These are phyloP conservation scores for Pharnaceum exiguum DNA, from an alignment of 148 eudicot species.

Conservation along the genomic window DNA sequence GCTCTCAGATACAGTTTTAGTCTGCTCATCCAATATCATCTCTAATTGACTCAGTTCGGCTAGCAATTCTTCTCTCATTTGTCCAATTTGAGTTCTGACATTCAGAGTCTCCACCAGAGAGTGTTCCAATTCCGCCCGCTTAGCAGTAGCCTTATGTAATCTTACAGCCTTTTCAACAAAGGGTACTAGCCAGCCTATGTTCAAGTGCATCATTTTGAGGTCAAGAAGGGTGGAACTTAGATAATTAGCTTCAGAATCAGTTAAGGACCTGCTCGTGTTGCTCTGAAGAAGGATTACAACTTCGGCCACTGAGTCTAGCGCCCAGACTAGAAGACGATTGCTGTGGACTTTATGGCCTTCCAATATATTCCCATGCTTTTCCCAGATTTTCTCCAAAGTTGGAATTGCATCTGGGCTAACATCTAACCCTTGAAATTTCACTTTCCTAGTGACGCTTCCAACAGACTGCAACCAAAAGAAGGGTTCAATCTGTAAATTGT, in stretches of 20 bases:
- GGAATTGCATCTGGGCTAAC: background rate
- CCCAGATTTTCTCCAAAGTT: constrained; percentile 1
- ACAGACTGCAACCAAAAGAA: too few species aligned
- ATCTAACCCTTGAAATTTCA: constrained; percentile 1
- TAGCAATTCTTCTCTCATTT: background rate
- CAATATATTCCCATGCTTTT: background rate
- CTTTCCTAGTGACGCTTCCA: too few species aligned
- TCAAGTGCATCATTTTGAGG: background rate
- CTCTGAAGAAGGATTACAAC: background rate
- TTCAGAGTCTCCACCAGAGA: too few species aligned
- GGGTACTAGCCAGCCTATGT: constrained; percentile 4
- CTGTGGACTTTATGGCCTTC: background rate
- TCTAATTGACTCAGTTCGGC: background rate
- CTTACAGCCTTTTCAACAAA: background rate
- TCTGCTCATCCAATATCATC: background rate
- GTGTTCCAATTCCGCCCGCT: too few species aligned
- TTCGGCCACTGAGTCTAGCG: constrained; percentile 2
- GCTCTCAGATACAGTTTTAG: constrained; percentile 3
- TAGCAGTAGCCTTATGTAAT: too few species aligned
- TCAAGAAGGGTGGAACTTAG: background rate
- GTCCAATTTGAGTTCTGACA: background rate
- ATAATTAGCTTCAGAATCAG: background rate
- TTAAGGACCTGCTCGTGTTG: background rate
- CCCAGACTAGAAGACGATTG: background rate
- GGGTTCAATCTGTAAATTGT: too few species aligned